phyloP scores from a whole-genome alignment of 2,329 filamentous ascomycete species.

The Aspergillus sp. region DNA sequence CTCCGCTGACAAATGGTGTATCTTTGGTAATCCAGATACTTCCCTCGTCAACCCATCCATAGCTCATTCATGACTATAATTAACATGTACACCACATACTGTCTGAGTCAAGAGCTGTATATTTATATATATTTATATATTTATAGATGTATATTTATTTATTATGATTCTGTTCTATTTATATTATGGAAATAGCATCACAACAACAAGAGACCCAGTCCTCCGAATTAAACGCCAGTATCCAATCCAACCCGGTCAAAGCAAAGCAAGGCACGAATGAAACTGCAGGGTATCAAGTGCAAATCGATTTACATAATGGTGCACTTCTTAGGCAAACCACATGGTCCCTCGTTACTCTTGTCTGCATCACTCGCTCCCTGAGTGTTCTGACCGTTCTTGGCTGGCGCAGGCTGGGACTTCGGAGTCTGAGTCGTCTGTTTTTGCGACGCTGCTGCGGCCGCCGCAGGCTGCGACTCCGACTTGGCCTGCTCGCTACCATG shows the following conservation, averaged over 20 bases:
- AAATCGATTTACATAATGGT: constrained; percentile 57
- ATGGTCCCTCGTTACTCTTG: constrained; percentile 62
- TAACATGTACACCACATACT: not conserved
- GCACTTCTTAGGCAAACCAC: constrained; percentile 76
- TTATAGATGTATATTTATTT: not conserved
- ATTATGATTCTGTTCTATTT: constrained; percentile 9
- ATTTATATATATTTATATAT: not conserved
- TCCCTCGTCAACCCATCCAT: too few relatives aligned
- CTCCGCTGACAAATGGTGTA: not conserved
- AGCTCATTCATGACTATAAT: not conserved
- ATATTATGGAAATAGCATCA: constrained; percentile 4
- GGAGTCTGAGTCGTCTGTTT: constrained; percentile 22
- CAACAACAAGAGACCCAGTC: not conserved
- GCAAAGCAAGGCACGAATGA: constrained; percentile 7
- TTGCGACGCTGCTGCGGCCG: constrained; percentile 24
- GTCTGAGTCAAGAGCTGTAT: too few relatives aligned
- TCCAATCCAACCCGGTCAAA: constrained; percentile 16
- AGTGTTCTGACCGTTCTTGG: constrained; percentile 33
- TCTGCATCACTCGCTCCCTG: constrained; percentile 48
- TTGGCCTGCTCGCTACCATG: constrained; percentile 56
- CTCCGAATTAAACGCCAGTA: constrained; percentile 14
- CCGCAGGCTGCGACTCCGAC: constrained; percentile 31
- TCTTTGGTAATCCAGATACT: constrained; percentile 10
- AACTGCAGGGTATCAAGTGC: constrained; percentile 11
- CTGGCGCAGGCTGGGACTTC: constrained; percentile 27